Percentiles rank a stretch among this genome's conserved stretches.
phyloP scores from a whole-genome alignment of 768 basidiomycete genomes.

The Collybiopsis confluens region DNA sequence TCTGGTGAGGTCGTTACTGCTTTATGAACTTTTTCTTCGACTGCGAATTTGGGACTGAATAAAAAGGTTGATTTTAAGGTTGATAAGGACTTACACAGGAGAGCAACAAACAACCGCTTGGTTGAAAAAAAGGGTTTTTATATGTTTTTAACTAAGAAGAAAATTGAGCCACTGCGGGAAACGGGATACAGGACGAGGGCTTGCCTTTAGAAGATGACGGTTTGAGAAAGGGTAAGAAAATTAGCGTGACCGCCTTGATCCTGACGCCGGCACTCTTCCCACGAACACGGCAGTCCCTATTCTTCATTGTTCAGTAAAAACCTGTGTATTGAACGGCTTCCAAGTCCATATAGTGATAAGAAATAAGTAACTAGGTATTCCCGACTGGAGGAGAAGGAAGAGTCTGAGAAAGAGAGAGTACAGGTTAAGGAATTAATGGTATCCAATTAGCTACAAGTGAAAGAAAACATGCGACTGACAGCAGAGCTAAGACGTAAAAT shows the following conservation, averaged over 20 bases:
- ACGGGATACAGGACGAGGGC: conserved; percentile 21
- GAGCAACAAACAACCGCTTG: conserved; percentile 75
- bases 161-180: conserved; percentile 12
- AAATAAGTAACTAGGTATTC: neutral
- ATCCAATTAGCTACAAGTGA: conserved; percentile 4
- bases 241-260: neutral
- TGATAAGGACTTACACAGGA: conserved; percentile 51
- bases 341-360: neutral
- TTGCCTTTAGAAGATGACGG: conserved; percentile 71
- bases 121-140: conserved; percentile 59
- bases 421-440: neutral
- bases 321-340: neutral
- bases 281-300: neutral
- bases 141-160: conserved; percentile 55
- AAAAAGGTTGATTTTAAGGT: conserved; percentile 13
- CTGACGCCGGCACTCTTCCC: neutral
- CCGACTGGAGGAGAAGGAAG: neutral
- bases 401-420: too few species aligned
- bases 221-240: conserved; percentile 50
- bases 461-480: neutral
- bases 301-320: too few species aligned
- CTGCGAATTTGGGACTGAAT: conserved; percentile 22
- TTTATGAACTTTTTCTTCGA: conserved; percentile 77
- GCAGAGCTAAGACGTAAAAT: neutral
- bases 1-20: conserved; percentile 80